Percentiles rank a stretch among this genome's conserved stretches.
These are phyloP conservation scores for Umbelopsis vinacea DNA, from an alignment of 192 early-diverging fungal species.

Conservation along the genomic window DNA sequence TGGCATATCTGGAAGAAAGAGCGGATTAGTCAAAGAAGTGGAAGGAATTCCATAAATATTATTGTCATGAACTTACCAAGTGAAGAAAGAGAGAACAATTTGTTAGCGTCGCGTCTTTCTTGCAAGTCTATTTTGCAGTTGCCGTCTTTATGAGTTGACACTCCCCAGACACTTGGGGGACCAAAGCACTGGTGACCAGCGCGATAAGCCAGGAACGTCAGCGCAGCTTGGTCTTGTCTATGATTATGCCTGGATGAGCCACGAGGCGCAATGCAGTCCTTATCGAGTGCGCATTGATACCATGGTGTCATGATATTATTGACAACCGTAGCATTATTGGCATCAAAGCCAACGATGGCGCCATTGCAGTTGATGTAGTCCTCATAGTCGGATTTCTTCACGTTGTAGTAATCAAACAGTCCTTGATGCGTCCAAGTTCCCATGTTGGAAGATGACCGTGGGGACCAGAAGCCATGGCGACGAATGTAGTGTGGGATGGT, in stretches of 20 bases:
- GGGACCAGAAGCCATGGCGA: conserved; percentile 53
- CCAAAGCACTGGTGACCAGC: conserved; percentile 37
- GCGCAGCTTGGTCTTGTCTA: conserved; percentile 59
- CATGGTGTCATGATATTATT: conserved; percentile 49
- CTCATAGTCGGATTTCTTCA: conserved; percentile 36
- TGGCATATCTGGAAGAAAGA: conserved; percentile 17
- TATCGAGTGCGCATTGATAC: conserved; percentile 43
- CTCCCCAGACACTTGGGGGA: conserved; percentile 6
- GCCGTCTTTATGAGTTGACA: conserved; percentile 48
- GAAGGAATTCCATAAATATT: no score
- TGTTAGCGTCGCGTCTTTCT: conserved; percentile 24
- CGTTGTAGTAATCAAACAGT: conserved; percentile 47
- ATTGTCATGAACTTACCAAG: no score
- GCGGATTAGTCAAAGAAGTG: neutral
- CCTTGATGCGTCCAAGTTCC: conserved; percentile 53
- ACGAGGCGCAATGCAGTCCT: conserved; percentile 56
- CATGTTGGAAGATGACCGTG: conserved; percentile 42
- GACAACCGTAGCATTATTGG: conserved; percentile 35
- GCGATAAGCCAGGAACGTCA: conserved; percentile 53
- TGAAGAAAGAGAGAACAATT: conserved; percentile 33
- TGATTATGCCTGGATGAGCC: conserved; percentile 52
- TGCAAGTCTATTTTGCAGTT: conserved; percentile 44
- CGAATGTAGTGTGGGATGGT: conserved; percentile 43
- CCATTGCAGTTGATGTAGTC: conserved; percentile 51
- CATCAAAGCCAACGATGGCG: conserved; percentile 51